Percentiles rank a stretch among this genome's conserved stretches.
phyloP scores from a whole-genome alignment of 805 yeast species.

The Debaryomyces hansenii region DNA sequence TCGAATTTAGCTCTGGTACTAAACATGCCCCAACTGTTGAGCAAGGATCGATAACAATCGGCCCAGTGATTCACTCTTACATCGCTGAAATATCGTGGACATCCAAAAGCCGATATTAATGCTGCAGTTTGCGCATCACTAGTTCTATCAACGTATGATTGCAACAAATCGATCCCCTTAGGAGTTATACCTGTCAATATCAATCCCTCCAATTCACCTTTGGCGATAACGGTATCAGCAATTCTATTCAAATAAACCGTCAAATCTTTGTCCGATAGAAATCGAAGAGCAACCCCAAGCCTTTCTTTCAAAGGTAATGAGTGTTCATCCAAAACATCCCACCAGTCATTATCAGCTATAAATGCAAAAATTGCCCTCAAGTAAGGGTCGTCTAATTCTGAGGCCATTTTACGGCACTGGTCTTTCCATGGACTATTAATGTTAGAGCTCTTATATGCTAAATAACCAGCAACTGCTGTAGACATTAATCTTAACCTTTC shows the following conservation, averaged over 20 bases:
- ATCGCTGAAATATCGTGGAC: constrained; percentile 80
- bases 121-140: constrained; percentile 93
- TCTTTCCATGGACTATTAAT: constrained; percentile 86
- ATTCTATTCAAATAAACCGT: constrained; percentile 68
- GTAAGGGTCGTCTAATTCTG: constrained; percentile 88
- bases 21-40: constrained; percentile 82
- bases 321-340: constrained; percentile 89
- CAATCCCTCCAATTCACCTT: constrained; percentile 90
- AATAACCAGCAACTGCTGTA: constrained; percentile 90
- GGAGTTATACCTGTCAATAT: constrained; percentile 92
- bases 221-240: constrained; percentile 65
- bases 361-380: constrained; percentile 89
- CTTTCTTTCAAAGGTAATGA: constrained; percentile 86
- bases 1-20: constrained; percentile 82
- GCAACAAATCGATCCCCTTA: constrained; percentile 74
- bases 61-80: constrained; percentile 77
- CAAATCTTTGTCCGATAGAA: constrained; percentile 76
- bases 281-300: constrained; percentile 86
- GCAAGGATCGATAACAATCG: constrained; percentile 59
- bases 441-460: constrained; percentile 58
- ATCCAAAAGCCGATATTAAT: constrained; percentile 73
- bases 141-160: constrained; percentile 83
- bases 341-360: constrained; percentile 93
- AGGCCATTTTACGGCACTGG: constrained; percentile 83
- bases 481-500: constrained; percentile 78